Evolutionary conservation across 2,329 filamentous ascomycete genomes (phyloP).

Genomic region (Achaetomium macrosporum): DNA sequence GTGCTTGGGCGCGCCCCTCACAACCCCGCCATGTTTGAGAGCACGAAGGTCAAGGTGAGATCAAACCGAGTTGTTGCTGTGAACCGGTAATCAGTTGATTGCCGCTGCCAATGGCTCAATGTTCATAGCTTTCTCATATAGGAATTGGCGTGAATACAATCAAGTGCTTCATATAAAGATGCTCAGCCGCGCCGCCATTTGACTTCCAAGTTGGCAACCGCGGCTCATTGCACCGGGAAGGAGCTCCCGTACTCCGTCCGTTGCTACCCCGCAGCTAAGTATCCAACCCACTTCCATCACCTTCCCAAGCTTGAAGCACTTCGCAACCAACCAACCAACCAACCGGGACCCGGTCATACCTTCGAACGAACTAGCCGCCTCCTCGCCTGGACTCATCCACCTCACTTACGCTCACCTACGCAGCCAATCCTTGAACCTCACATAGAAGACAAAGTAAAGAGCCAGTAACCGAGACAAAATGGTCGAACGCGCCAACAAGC

Average conservation of each 20-base stretch:
- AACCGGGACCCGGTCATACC: not conserved
- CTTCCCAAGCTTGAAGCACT: not conserved
- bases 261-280: not conserved
- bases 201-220: too few relatives aligned
- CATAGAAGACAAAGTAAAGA: not conserved
- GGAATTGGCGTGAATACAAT: too few relatives aligned
- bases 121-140: too few relatives aligned
- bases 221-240: too few relatives aligned
- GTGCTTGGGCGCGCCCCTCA: slow-evolving; percentile 1
- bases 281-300: not conserved
- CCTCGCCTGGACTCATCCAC: not conserved
- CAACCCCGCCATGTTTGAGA: not conserved
- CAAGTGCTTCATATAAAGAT: too few relatives aligned
- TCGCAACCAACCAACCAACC: not conserved
- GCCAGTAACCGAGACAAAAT: slow-evolving; percentile 35
- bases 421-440: not conserved
- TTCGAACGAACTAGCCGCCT: not conserved
- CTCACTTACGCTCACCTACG: not conserved
- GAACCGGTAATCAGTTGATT: slow-evolving; percentile 2
- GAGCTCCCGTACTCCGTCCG: not conserved
- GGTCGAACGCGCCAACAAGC: slow-evolving; percentile 80
- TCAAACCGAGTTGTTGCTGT: slow-evolving; percentile 10
- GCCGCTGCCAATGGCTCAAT: too few relatives aligned
- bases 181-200: too few relatives aligned
- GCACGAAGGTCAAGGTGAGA: slow-evolving; percentile 7